phyloP scores from a whole-genome alignment of 257 asterid species.

The Solanum etuberosum region DNA sequence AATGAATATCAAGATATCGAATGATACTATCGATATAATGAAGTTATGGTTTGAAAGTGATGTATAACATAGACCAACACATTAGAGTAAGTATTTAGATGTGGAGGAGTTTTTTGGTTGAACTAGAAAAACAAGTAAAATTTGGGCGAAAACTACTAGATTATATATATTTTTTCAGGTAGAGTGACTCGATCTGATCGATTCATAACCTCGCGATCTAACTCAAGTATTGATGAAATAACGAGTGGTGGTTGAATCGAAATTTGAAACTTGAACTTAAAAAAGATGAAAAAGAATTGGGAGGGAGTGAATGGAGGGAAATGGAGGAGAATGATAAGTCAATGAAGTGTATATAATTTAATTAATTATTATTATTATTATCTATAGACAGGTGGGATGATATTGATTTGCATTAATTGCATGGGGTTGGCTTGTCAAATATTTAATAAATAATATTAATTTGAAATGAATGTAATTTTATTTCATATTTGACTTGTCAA shows the following conservation, averaged over 20 bases:
- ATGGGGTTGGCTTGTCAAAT: background rate
- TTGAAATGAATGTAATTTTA: background rate
- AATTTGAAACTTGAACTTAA: background rate
- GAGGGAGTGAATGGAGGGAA: background rate
- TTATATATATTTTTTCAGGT: background rate
- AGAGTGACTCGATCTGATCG: background rate
- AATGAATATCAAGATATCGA: background rate
- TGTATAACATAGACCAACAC: background rate
- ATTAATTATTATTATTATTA: background rate
- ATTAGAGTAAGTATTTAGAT: background rate
- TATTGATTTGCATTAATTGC: background rate
- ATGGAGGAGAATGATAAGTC: background rate
- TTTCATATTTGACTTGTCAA: background rate
- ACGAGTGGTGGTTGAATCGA: too few species aligned
- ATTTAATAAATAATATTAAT: background rate
- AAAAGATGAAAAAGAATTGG: background rate
- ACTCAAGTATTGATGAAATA: background rate
- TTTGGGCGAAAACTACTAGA: fast-evolving
- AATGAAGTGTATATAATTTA: background rate
- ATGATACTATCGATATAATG: background rate
- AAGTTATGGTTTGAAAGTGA: background rate
- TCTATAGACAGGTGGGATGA: background rate
- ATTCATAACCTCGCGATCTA: background rate
- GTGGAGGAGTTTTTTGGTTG: background rate
- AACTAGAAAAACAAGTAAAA: background rate